Evolutionary conservation across 306 rosid species (phyloP).

Genomic region (Inga oerstediana): DNA sequence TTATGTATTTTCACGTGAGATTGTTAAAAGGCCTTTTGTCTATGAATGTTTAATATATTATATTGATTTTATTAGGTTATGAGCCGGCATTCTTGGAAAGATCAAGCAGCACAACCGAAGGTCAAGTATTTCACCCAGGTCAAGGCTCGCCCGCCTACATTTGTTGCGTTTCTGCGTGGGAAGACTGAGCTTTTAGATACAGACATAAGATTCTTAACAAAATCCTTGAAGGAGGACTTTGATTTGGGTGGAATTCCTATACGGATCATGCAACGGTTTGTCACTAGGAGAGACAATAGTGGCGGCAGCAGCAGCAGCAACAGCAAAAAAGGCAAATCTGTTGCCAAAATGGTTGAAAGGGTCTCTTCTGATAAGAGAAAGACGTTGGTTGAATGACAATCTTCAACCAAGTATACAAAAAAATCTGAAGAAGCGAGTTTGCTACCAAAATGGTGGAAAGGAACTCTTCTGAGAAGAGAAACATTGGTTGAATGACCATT

Average conservation of each 20-base stretch:
- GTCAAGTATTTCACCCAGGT: conserved; percentile 94
- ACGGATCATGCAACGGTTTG: conserved; percentile 76
- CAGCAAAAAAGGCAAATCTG: conserved; percentile 46
- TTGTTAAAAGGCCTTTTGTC: neutral
- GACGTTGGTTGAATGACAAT: conserved; percentile 35
- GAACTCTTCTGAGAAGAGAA: conserved; percentile 69
- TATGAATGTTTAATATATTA: neutral
- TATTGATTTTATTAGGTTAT: conserved; percentile 61
- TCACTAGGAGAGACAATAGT: conserved; percentile 45
- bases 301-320: conserved; percentile 30
- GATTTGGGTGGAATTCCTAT: conserved; percentile 96
- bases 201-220: conserved; percentile 75
- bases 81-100: conserved; percentile 99
- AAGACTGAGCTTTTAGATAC: conserved; percentile 72
- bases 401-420: neutral
- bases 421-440: conserved; percentile 25
- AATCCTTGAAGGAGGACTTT: conserved; percentile 92
- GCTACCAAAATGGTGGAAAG: conserved; percentile 41
- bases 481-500: conserved; percentile 30
- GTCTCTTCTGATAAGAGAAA: conserved; percentile 71
- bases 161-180: conserved; percentile 85
- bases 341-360: conserved; percentile 44
- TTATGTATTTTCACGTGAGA: neutral
- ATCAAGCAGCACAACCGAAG: conserved; percentile 89
- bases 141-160: conserved; percentile 94